phyloP scores from a whole-genome alignment of 495 filamentous ascomycete species.

The Penicillium daleae region DNA sequence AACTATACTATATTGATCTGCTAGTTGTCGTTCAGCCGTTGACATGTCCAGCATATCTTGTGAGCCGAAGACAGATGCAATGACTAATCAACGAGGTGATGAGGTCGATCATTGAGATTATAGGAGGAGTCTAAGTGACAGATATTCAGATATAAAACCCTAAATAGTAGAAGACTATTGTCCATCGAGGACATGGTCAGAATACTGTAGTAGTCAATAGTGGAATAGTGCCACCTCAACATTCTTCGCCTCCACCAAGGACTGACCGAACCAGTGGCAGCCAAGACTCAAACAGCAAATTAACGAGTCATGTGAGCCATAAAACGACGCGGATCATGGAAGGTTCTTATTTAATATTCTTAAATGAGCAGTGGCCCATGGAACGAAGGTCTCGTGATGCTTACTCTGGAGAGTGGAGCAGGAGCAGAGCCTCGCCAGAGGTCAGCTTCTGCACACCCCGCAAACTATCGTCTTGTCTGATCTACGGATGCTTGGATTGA shows the following conservation, averaged over 20 bases:
- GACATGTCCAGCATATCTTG: not conserved
- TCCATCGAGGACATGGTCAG: not conserved
- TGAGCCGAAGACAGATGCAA: not conserved
- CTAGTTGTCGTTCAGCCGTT: not conserved
- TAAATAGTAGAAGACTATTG: not conserved
- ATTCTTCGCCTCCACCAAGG: not conserved
- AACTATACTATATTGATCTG: not conserved
- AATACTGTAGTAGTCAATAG: not conserved
- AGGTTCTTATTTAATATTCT: not conserved
- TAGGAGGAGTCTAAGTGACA: not conserved
- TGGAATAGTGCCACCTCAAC: not conserved
- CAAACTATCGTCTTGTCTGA: slow-evolving; percentile 14
- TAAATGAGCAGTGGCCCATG: not conserved
- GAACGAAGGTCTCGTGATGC: slow-evolving; percentile 2
- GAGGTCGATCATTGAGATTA: not conserved
- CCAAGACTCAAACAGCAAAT: not conserved
- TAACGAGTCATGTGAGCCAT: not conserved
- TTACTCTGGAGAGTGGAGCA: not conserved
- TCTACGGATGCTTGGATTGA: not conserved
- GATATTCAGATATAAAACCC: not conserved
- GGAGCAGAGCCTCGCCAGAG: slow-evolving; percentile 12
- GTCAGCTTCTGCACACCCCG: slow-evolving; percentile 8
- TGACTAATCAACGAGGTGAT: no score
- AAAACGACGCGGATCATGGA: not conserved
- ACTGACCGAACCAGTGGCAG: not conserved